phyloP scores from a whole-genome alignment of 768 basidiomycete genomes.

The Rhizopogon vulgaris region DNA sequence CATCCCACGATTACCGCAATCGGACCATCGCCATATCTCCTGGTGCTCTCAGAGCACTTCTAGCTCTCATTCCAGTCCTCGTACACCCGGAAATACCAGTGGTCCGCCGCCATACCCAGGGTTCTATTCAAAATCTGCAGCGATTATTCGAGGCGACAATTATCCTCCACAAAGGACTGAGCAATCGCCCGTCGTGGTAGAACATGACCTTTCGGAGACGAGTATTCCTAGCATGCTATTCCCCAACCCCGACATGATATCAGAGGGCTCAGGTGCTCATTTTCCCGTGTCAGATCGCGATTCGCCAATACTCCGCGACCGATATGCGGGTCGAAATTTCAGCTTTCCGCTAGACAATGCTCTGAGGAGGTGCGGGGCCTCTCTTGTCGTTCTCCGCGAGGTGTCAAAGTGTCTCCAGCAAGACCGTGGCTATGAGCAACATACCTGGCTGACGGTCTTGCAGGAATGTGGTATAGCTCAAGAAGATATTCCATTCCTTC shows the following conservation, averaged over 20 bases:
- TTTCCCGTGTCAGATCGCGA: conserved; percentile 13
- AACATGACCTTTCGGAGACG: neutral
- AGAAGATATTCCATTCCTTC: conserved; percentile 10
- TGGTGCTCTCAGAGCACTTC: neutral
- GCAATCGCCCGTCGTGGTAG: neutral
- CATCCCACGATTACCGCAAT: neutral
- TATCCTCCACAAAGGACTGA: neutral
- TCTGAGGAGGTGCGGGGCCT: conserved; percentile 11
- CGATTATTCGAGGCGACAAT: neutral
- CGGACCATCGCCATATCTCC: neutral
- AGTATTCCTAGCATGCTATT: neutral
- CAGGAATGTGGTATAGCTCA: conserved; percentile 14
- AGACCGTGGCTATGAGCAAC: conserved; percentile 18
- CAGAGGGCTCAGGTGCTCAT: neutral
- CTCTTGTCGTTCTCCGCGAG: conserved; percentile 13
- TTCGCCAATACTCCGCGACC: neutral
- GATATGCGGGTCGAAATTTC: neutral
- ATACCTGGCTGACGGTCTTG: conserved; percentile 21
- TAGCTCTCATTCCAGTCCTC: neutral
- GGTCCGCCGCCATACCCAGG: too few relatives aligned
- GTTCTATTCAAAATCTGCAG: neutral
- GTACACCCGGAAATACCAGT: neutral
- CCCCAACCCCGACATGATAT: neutral
- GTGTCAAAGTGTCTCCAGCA: conserved; percentile 19
- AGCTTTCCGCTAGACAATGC: conserved; percentile 17